Evolutionary conservation across 208 protist species (phyloP).

Genomic region (Trypanosoma avium): DNA sequence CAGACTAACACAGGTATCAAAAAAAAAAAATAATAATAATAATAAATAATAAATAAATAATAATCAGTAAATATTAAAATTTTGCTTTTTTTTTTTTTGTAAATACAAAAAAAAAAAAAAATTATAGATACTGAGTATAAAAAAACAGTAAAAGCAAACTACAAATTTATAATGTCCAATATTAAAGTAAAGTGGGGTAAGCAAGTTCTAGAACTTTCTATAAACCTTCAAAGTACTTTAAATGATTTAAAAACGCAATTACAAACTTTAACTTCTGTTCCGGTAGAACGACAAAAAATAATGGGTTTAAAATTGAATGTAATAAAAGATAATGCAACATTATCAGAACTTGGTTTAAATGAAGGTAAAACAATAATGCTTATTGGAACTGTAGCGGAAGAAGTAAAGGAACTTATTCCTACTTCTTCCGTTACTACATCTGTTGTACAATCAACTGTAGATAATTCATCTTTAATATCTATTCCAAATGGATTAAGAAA

Average conservation of each 20-base stretch:
- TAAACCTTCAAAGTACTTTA: conserved; percentile 42
- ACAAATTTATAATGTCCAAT: conserved; percentile 22
- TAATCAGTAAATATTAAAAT: too few species aligned
- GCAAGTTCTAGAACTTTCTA: conserved; percentile 51
- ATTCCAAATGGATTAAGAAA: conserved; percentile 61
- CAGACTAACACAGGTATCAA: too few species aligned
- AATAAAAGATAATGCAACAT: conserved; percentile 32
- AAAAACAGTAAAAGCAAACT: too few species aligned
- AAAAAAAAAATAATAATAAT: too few species aligned
- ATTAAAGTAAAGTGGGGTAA: conserved; percentile 87
- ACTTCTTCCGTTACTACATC: conserved; percentile 15
- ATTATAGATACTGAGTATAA: neutral
- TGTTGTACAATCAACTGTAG: conserved; percentile 9
- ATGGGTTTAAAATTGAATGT: conserved; percentile 57
- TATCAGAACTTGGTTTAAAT: conserved; percentile 40
- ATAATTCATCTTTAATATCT: conserved; percentile 10
- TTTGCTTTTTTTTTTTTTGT: too few species aligned
- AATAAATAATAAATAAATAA: too few species aligned
- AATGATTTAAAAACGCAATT: conserved; percentile 54
- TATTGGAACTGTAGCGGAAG: conserved; percentile 63
- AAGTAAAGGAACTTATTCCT: too few species aligned
- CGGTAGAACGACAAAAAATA: conserved; percentile 83
- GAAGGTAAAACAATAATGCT: conserved; percentile 77
- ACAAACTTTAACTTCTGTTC: conserved; percentile 53
- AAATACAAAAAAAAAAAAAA: conserved; percentile 4